Evolutionary conservation across 78 protist genomes (phyloP).

Genomic region (Dictyostelium brefeldianum): DNA sequence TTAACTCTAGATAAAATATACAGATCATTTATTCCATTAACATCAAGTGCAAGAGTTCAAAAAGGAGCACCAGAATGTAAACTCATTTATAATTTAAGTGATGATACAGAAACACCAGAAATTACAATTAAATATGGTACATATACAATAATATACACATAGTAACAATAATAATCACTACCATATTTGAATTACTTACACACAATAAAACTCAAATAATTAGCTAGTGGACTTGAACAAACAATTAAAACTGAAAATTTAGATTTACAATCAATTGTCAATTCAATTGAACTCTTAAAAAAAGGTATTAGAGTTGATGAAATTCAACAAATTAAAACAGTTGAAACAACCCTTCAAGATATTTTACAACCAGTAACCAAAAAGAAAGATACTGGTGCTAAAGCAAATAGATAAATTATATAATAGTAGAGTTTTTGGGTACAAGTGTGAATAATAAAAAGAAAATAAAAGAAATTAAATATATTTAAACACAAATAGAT

Average conservation of each 20-base stretch:
- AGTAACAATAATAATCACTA: neutral
- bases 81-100: neutral
- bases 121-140: slow-evolving; percentile 53
- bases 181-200: neutral
- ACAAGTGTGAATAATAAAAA: neutral
- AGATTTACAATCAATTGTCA: slow-evolving; percentile 17
- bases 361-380: slow-evolving; percentile 70
- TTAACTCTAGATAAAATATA: too few species aligned
- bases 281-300: slow-evolving; percentile 47
- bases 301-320: slow-evolving; percentile 47
- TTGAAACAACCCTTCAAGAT: slow-evolving; percentile 63
- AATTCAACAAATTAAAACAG: slow-evolving; percentile 2
- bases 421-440: neutral
- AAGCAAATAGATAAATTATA: slow-evolving; percentile 31
- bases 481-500: neutral
- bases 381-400: slow-evolving; percentile 84
- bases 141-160: neutral
- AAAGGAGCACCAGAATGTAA: slow-evolving; percentile 52
- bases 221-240: slow-evolving; percentile 60
- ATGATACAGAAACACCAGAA: slow-evolving; percentile 9
- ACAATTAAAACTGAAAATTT: slow-evolving; percentile 34
- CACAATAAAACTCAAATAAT: neutral
- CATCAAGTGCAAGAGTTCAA: slow-evolving; percentile 21
- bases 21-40: slow-evolving; percentile 61
- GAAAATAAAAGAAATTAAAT: neutral